Evolutionary conservation across 225 moss, liverwort and hornwort genomes (phyloP), one percentile per base, ranked within the genome.

Genomic region (Climacium dendroides): DNA sequence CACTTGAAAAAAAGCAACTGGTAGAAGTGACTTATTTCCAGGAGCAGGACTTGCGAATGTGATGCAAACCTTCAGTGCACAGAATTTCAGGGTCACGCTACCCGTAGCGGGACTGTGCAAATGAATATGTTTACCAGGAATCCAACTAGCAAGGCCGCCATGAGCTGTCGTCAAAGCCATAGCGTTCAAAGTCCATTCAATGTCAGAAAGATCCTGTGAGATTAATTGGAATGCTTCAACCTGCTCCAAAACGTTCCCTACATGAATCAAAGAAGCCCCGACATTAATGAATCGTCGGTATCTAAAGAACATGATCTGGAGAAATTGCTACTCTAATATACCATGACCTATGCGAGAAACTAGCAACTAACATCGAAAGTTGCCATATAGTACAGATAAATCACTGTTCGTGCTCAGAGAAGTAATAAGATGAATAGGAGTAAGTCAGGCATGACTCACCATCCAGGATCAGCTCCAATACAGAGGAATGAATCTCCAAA

Each of bases 401-500:
- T 20, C 19, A 78, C 25, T 65, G 50, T 29, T 76, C 26, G 54
- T 26, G 50, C 14, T 82, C 89, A 66, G n/a, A 73, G 28, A 73
- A 80, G 41, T 58, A 71, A 73, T 8, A 80, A 53, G 45, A 65
- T 18, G 72, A 52, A 81, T 67, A 80, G 48, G 66, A 73, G 45
- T 25, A 74, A 80, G 79, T 76, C 57, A 79, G 61, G 54, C 62
- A 82, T 85, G 72, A 82, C 89, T 90, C 85, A 98, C 96, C 96
- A 89, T 92, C 88, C 52, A 96, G 72, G 85, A 92, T 90, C n/a
- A 96, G 79, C 91, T 94, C 87, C 85, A 98, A 89, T 75, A 87
- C 81, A 72, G 96, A 94, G 71, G 95, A 90, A 89, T 94, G 93
- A 78, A 96, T 90, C 90, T 98, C 93, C 87, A 92, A 77, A 87